Conservation (phyloP, 176 grass and related monocot species). For the Aegilops sharonensis region DNA sequence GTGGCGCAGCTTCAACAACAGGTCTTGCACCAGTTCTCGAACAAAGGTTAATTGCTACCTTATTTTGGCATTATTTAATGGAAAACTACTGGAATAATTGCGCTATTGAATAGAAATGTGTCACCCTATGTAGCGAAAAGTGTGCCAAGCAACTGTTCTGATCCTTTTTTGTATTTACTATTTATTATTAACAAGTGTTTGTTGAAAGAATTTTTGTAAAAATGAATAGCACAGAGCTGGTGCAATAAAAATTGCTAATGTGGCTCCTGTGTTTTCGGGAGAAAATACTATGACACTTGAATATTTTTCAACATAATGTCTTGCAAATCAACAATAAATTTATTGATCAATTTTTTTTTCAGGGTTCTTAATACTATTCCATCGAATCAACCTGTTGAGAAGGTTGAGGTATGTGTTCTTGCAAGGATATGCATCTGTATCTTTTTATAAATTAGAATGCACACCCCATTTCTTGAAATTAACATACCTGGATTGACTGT, state of each 20-base stretch:
- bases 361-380: constrained; percentile 91
- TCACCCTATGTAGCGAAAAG: neutral
- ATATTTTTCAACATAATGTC: neutral
- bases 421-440: neutral
- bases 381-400: constrained; percentile 81
- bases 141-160: neutral
- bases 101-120: neutral
- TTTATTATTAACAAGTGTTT: neutral
- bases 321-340: neutral
- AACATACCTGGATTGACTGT: neutral
- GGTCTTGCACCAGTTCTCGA: constrained; percentile 82
- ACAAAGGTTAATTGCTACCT: constrained; percentile 63
- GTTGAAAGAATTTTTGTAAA: neutral
- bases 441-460: neutral
- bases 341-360: neutral
- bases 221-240: neutral
- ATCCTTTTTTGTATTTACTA: neutral
- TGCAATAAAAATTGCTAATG: neutral
- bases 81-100: constrained; percentile 2
- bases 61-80: neutral
- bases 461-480: neutral
- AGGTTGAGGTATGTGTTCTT: constrained; percentile 68
- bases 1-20: constrained; percentile 70
- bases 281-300: neutral
- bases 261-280: neutral